Conservation (phyloP, 306 rosid genomes). For the Lathyrus tuberosus region DNA sequence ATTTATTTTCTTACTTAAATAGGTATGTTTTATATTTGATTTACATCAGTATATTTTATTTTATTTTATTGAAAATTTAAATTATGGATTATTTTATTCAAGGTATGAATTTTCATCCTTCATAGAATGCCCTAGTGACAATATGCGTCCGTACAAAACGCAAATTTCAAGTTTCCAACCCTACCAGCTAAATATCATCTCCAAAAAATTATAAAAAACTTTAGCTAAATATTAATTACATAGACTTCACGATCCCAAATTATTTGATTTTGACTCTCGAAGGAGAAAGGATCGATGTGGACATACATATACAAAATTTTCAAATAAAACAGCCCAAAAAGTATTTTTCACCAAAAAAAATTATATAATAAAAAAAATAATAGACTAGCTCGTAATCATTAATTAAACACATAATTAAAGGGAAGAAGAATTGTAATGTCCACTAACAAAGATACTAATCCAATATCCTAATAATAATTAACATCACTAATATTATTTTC, state of each 20-base stretch:
- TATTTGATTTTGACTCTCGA: slow-evolving; percentile 50
- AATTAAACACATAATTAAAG: slow-evolving; percentile 43
- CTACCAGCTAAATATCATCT: background rate
- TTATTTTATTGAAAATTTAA: background rate
- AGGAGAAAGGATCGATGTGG: slow-evolving; percentile 31
- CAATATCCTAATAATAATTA: background rate
- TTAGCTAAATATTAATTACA: background rate
- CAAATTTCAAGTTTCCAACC: slow-evolving; percentile 10
- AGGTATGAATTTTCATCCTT: background rate
- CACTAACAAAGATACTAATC: slow-evolving; percentile 45
- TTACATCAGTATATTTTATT: too few species aligned
- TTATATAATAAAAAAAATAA: too few species aligned
- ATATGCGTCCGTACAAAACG: background rate
- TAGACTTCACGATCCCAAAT: slow-evolving; percentile 37
- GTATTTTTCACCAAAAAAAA: slow-evolving; percentile 20
- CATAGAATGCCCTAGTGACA: background rate
- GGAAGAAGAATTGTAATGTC: slow-evolving; percentile 40
- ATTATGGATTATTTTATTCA: background rate
- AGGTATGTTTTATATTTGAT: background rate
- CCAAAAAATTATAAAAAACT: background rate
- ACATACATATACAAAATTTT: slow-evolving; percentile 30
- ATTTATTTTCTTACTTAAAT: too few species aligned
- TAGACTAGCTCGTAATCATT: slow-evolving; percentile 37
- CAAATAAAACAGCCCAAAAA: slow-evolving; percentile 35
- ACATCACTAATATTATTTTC: slow-evolving; percentile 9